A percentile compares a stretch with the other conserved stretches of the same genome.
Conservation (phyloP, 345 rosid genomes). For the Nephelium lappaceum region DNA sequence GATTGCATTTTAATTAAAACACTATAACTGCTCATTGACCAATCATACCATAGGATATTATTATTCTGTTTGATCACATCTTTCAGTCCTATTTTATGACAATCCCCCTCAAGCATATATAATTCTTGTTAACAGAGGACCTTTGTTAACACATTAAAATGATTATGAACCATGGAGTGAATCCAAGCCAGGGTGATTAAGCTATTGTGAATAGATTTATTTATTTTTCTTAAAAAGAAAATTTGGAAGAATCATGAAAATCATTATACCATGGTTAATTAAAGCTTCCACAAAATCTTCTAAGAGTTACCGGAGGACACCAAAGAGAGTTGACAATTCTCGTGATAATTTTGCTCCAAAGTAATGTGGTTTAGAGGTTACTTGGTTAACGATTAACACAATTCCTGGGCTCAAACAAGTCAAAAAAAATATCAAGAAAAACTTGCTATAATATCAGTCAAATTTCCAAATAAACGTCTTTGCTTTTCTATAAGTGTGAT, state of each 20-base stretch:
- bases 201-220: neutral
- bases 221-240: neutral
- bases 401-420: neutral
- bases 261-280: neutral
- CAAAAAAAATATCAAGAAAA: neutral
- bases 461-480: neutral
- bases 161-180: neutral
- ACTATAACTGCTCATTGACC: neutral
- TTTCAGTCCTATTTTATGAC: neutral
- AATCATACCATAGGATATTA: neutral
- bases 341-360: neutral
- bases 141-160: neutral
- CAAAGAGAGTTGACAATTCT: neutral
- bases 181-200: neutral
- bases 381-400: neutral
- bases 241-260: neutral
- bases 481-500: neutral
- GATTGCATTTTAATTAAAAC: neutral
- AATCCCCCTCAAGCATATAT: neutral
- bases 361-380: neutral
- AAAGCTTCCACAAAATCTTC: neutral
- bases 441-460: neutral
- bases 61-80: conserved; percentile 1
- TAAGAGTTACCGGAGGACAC: neutral
- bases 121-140: neutral